Percentiles rank a stretch among this genome's conserved stretches.
These are phyloP conservation scores for Entamoeba moshkovskii DNA, from an alignment of 208 protist species.

Conservation along the genomic window DNA sequence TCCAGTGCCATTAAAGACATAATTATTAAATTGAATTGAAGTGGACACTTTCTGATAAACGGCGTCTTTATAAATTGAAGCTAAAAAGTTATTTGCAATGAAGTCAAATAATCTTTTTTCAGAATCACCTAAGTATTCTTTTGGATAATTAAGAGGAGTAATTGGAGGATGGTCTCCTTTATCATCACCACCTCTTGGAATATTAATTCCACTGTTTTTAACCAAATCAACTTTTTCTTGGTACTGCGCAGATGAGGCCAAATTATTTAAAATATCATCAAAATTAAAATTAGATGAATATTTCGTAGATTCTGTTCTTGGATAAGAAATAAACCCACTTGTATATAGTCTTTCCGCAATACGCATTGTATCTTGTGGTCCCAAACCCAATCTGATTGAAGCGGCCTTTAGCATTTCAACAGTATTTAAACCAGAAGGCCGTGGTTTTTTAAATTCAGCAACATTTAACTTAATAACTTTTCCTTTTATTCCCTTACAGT, in stretches of 20 bases:
- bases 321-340: slow-evolving; percentile 58
- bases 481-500: neutral
- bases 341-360: slow-evolving; percentile 68
- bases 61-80: slow-evolving; percentile 28
- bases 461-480: neutral
- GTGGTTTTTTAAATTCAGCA: neutral
- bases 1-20: neutral
- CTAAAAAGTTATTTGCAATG: slow-evolving; percentile 42
- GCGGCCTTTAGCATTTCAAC: slow-evolving; percentile 69
- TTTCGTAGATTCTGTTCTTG: slow-evolving; percentile 74
- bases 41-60: neutral
- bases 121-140: neutral
- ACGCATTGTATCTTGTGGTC: slow-evolving; percentile 69
- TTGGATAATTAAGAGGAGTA: slow-evolving; percentile 32
- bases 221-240: neutral
- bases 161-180: slow-evolving; percentile 54
- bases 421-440: slow-evolving; percentile 71
- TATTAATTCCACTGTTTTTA: neutral
- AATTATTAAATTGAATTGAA: neutral
- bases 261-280: slow-evolving; percentile 35
- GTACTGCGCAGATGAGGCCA: slow-evolving; percentile 49
- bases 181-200: slow-evolving; percentile 30
- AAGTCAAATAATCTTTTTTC: slow-evolving; percentile 43
- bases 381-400: slow-evolving; percentile 53
- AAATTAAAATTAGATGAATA: slow-evolving; percentile 73